Conservation (phyloP, 1,284 basidiomycete species). For the Chondrostereum purpureum region DNA sequence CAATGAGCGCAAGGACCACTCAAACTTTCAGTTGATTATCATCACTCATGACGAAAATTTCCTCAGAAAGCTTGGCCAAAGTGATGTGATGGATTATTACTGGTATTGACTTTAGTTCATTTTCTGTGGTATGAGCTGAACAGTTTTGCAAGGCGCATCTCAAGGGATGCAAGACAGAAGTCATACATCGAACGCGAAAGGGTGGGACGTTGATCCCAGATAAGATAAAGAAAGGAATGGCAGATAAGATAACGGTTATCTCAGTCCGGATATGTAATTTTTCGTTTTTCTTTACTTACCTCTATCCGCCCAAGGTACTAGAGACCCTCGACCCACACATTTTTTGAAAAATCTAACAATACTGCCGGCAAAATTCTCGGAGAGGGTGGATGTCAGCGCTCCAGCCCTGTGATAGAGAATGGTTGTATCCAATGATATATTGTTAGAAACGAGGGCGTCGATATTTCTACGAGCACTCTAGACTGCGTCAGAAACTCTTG, state of each 20-base stretch:
- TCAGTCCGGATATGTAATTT: too few relatives aligned
- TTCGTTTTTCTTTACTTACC: too few relatives aligned
- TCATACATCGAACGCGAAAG: slow-evolving; percentile 66
- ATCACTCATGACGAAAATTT: slow-evolving; percentile 96
- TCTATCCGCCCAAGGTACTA: too few relatives aligned
- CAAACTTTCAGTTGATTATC: slow-evolving; percentile 96
- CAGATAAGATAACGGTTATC: not conserved
- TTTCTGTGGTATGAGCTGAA: slow-evolving; percentile 8
- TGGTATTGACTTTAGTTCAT: slow-evolving; percentile 47
- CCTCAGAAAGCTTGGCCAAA: slow-evolving; percentile 75
- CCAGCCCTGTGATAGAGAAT: too few relatives aligned
- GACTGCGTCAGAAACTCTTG: too few relatives aligned
- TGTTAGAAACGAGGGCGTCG: too few relatives aligned
- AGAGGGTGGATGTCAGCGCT: too few relatives aligned
- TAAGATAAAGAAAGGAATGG: not conserved
- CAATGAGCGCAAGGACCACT: slow-evolving; percentile 80
- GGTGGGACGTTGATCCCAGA: slow-evolving; percentile 38
- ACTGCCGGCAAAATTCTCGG: too few relatives aligned
- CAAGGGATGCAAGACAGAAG: slow-evolving; percentile 59
- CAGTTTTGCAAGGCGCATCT: slow-evolving; percentile 31
- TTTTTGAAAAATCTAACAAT: too few relatives aligned
- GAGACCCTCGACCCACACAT: too few relatives aligned
- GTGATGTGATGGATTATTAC: slow-evolving; percentile 87
- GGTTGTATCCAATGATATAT: too few relatives aligned
- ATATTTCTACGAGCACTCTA: too few relatives aligned